A percentile compares a stretch with the other conserved stretches of the same genome.
Conservation (phyloP, 805 yeast species). For the Metschnikowia vanudenii region DNA sequence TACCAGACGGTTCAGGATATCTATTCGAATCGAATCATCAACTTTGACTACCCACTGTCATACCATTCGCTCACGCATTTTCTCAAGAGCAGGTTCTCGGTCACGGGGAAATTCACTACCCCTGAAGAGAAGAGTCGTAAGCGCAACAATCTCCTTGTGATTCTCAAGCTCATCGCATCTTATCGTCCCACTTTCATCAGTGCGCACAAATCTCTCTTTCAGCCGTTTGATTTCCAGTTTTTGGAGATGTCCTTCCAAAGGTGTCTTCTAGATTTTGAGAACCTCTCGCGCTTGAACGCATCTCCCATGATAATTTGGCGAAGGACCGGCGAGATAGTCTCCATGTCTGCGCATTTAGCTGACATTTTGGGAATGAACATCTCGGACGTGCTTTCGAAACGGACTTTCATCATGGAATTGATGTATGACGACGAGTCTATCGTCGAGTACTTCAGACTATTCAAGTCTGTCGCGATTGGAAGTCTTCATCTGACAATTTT, state of each 20-base stretch:
- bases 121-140: conserved; percentile 30
- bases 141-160: conserved; percentile 35
- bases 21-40: conserved; percentile 44
- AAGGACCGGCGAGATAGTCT: conserved; percentile 81
- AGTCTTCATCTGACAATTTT: conserved; percentile 52
- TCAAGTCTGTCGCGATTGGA: conserved; percentile 72
- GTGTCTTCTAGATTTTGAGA: conserved; percentile 44
- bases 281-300: conserved; percentile 51
- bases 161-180: conserved; percentile 58
- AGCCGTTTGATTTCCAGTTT: conserved; percentile 65
- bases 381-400: conserved; percentile 54
- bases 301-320: conserved; percentile 86
- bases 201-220: conserved; percentile 64
- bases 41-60: conserved; percentile 62
- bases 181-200: conserved; percentile 77
- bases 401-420: conserved; percentile 71
- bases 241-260: conserved; percentile 47
- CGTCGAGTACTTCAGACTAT: conserved; percentile 66
- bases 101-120: conserved; percentile 36
- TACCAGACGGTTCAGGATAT: conserved; percentile 52
- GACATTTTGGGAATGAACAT: conserved; percentile 64
- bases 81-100: conserved; percentile 54
- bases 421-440: conserved; percentile 76
- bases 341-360: conserved; percentile 71
- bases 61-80: conserved; percentile 60